Percentiles rank a stretch among this genome's conserved stretches.
These are phyloP conservation scores for Alternaria longipes DNA, from an alignment of 2,329 filamentous ascomycete genomes.

Conservation along the genomic window DNA sequence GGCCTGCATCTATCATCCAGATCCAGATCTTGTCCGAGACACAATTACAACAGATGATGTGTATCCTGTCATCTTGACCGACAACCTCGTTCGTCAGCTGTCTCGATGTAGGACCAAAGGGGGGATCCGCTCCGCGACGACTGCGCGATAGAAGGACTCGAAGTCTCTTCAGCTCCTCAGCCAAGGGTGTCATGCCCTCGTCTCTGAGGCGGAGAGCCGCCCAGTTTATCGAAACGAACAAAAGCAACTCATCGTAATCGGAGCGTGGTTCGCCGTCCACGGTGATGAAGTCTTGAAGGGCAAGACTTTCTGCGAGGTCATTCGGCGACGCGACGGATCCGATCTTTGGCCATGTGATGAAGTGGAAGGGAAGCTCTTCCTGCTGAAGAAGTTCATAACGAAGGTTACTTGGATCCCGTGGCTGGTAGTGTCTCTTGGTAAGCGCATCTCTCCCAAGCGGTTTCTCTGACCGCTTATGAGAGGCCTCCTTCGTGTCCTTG, in stretches of 20 bases:
- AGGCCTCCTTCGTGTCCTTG: not conserved
- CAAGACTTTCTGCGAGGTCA: not conserved
- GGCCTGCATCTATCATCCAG: not conserved
- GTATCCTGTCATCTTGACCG: not conserved
- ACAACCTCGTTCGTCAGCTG: not conserved
- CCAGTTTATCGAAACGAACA: not conserved
- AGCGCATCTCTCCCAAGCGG: not conserved
- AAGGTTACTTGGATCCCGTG: not conserved
- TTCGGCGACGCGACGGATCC: not conserved
- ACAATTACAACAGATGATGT: not conserved
- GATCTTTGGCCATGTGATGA: not conserved
- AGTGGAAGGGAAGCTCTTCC: not conserved
- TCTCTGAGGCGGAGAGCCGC: not conserved
- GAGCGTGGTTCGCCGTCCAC: not conserved
- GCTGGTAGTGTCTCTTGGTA: not conserved
- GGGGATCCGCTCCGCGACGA: not conserved
- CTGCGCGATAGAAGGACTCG: not conserved
- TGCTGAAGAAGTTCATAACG: not conserved
- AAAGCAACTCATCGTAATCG: not conserved
- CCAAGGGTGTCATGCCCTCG: not conserved
- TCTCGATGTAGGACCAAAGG: not conserved
- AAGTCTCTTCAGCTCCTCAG: not conserved
- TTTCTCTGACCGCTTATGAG: not conserved
- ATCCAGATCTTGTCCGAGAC: not conserved
- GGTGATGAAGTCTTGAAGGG: slow-evolving; percentile 1